Percentiles rank a stretch among this genome's conserved stretches.
phyloP scores from a whole-genome alignment of 2,329 filamentous ascomycete species.

The Sphaerulina vaccinii region DNA sequence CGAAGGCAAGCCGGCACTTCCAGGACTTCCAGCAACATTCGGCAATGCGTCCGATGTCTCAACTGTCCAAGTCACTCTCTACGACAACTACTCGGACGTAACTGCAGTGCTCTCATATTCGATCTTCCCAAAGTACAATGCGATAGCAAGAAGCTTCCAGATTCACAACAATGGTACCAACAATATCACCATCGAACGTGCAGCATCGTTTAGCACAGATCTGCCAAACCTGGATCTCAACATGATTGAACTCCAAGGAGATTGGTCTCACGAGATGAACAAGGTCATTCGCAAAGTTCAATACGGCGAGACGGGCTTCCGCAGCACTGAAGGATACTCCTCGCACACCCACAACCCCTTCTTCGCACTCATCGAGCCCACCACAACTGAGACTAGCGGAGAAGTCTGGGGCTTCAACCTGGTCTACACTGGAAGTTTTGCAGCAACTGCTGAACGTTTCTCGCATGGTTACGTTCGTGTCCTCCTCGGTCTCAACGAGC shows the following conservation, averaged over 20 bases:
- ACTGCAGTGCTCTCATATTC: slow-evolving; percentile 62
- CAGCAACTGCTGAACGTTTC: slow-evolving; percentile 60
- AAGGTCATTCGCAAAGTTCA: slow-evolving; percentile 56
- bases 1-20: slow-evolving; percentile 56
- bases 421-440: slow-evolving; percentile 64
- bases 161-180: slow-evolving; percentile 59
- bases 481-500: slow-evolving; percentile 59
- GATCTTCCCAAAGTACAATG: slow-evolving; percentile 61
- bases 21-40: slow-evolving; percentile 60
- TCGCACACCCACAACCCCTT: slow-evolving; percentile 67
- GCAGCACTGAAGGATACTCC: slow-evolving; percentile 61
- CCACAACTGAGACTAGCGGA: slow-evolving; percentile 60
- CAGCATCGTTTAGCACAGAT: slow-evolving; percentile 62
- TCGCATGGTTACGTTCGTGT: slow-evolving; percentile 62
- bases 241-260: slow-evolving; percentile 59
- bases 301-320: slow-evolving; percentile 57
- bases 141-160: slow-evolving; percentile 60
- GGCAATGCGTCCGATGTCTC: slow-evolving; percentile 57
- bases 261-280: slow-evolving; percentile 59
- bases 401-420: slow-evolving; percentile 66
- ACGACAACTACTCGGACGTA: slow-evolving; percentile 59
- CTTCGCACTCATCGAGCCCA: slow-evolving; percentile 56
- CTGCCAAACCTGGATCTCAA: slow-evolving; percentile 60
- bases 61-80: slow-evolving; percentile 58
- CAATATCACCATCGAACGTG: slow-evolving; percentile 41